A percentile compares a stretch with the other conserved stretches of the same genome.
These are phyloP conservation scores for Melocanna baccifera DNA, from an alignment of 176 grass and related monocot genomes.

Conservation along the genomic window DNA sequence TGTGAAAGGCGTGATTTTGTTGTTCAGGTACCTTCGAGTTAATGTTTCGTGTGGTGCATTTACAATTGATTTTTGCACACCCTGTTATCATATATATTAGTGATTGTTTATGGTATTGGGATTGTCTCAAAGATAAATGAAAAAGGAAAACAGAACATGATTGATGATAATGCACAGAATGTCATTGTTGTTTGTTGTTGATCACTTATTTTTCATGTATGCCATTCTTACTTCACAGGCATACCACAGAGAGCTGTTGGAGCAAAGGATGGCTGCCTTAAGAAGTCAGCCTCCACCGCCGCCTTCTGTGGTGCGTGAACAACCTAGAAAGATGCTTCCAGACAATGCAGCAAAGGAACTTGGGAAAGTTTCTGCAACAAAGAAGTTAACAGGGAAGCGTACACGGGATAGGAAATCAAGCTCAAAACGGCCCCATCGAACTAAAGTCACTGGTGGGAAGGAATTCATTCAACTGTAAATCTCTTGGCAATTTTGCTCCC, in stretches of 20 bases:
- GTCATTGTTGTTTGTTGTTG: background rate
- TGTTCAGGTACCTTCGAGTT: slow-evolving; percentile 65
- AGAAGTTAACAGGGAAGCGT: slow-evolving; percentile 46
- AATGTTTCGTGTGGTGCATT: background rate
- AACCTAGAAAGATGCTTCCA: slow-evolving; percentile 41
- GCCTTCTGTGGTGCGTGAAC: slow-evolving; percentile 20
- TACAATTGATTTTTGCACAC: background rate
- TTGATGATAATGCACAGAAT: background rate
- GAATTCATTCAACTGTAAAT: slow-evolving; percentile 52
- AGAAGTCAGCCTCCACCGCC: slow-evolving; percentile 38
- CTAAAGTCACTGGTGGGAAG: slow-evolving; percentile 29
- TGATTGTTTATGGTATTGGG: background rate
- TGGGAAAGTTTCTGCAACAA: slow-evolving; percentile 40
- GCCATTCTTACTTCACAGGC: slow-evolving; percentile 47
- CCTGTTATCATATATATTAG: background rate
- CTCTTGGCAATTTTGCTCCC: slow-evolving; percentile 26
- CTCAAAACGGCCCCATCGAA: slow-evolving; percentile 52
- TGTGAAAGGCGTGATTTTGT: slow-evolving; percentile 95
- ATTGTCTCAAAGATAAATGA: background rate
- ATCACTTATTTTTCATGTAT: background rate
- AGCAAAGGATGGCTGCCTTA: slow-evolving; percentile 52
- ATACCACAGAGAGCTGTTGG: slow-evolving; percentile 82
- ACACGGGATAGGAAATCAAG: slow-evolving; percentile 58
- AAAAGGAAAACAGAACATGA: background rate
- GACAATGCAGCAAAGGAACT: slow-evolving; percentile 30